These are phyloP conservation scores for Coemansia sp. DNA, from an alignment of 192 early-diverging fungal genomes.

Conservation along the genomic window DNA sequence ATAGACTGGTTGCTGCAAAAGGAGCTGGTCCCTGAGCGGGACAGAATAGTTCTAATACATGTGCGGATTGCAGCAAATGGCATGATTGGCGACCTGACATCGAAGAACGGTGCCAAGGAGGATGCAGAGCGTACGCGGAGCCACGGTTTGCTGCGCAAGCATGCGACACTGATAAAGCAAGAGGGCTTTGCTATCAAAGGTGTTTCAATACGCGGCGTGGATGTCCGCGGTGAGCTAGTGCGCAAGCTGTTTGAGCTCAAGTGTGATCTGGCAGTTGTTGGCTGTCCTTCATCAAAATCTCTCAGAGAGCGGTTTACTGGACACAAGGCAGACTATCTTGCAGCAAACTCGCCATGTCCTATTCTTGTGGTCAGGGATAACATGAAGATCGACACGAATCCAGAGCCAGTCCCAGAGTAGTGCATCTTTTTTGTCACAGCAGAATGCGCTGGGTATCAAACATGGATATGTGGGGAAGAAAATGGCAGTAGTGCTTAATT, in stretches of 20 bases:
- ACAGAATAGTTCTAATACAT: constrained; percentile 36
- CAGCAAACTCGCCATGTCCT: constrained; percentile 44
- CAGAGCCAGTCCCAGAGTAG: not conserved
- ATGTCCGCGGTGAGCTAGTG: constrained; percentile 51
- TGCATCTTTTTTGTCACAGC: not conserved
- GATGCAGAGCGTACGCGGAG: constrained; percentile 34
- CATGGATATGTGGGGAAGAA: not conserved
- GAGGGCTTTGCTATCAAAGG: constrained; percentile 47
- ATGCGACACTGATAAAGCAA: constrained; percentile 35
- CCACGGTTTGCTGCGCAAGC: constrained; percentile 34
- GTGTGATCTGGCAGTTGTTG: constrained; percentile 38
- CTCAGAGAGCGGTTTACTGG: constrained; percentile 38
- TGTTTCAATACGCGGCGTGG: constrained; percentile 49
- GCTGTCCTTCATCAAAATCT: constrained; percentile 29
- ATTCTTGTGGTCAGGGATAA: constrained; percentile 31
- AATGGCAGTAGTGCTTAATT: constrained; percentile 16
- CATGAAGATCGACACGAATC: not conserved
- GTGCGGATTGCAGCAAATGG: constrained; percentile 46
- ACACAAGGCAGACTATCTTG: constrained; percentile 28
- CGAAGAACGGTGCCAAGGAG: constrained; percentile 33
- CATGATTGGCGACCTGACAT: constrained; percentile 41
- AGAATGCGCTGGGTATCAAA: not conserved
- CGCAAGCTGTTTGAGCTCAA: constrained; percentile 53
- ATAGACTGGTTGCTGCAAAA: constrained; percentile 39
- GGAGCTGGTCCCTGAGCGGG: constrained; percentile 38